Evolutionary conservation across 2,329 filamentous ascomycete species (phyloP), one percentile per base, ranked within the genome.

Genomic region (Trichoderma atroviride): DNA sequence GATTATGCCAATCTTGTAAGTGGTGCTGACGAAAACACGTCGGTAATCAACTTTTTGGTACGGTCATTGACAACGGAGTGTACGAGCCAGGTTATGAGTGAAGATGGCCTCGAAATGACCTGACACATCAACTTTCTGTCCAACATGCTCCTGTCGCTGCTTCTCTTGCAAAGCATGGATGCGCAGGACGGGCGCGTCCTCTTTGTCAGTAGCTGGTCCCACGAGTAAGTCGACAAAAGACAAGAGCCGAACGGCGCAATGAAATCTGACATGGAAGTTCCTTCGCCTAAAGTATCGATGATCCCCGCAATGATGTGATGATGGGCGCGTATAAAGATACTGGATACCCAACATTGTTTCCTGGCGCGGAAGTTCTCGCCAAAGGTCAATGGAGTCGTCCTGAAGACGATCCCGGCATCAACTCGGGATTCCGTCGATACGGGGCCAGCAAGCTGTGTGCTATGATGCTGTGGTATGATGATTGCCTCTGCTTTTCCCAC

Each of bases 381-480:
- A 77, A 76, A 68, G 78, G 79, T 3, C 74, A 68, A 47, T 81
- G 79, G 78, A 79, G 77, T 70, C 74, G 75, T 4, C 75, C 76
- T 9, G 62, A 73, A 35, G 77, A 78, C 37, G 78, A 78, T 50
- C 55, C 74, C 1, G 70, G 72, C 0, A 67, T 69, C 10, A 70
- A 75, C 4, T 70, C 74, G 37, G 80, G 79, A 11, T 76, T 72
- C 67, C 75, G 79, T 24, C 76, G 80, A 33, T 82, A 82, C 62
- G 80, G 79, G 10, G 80, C 79, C n/a, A 75, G 77, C 43, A 82
- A 81, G 70, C 75, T 81, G 9, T 82, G 76, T 71, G 73, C 70
- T 22, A 73, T 81, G 13, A 81, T 81, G 78, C 74, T 82, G 73
- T 72, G 75, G 74, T 78, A 71, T 73, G 74, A 71, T 13, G 5